Base-by-base conservation (phyloP, 2,329 filamentous ascomycete genomes). In the Clarireedia homoeocarpa region DNA sequence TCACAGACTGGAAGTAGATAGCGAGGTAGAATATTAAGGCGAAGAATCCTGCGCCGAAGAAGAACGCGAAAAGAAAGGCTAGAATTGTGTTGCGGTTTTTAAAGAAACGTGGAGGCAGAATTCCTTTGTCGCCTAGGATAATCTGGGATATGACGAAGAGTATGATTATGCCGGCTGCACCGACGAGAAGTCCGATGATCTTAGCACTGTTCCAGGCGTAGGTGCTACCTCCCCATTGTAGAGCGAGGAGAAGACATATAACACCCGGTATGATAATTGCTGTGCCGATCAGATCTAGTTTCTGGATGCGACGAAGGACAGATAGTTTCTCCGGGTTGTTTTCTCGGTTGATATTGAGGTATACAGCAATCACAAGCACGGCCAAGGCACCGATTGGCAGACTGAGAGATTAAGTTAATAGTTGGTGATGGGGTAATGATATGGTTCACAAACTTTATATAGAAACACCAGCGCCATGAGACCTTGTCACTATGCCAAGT, bases 291-390 rank as follows among this genome's bases (percentile, higher is more conserved):
- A 71, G 55, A 53, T 74, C 72, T 23, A 73, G 58, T 14, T 69
- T 66, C 27, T 61, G 55, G 44, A 67, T 51, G 46, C 65, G 51
- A 51, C 63, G 55, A 3, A 20, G n/a, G 15, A 65, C 53, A 10
- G 61, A 48, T 6, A 66, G 62, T 9, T 62, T 61, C 5, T 64
- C 56, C 3, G 62, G 59, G 47, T 63, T 64, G 40, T 64, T 62
- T 9, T 71, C 69, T 36, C 69, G 68, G 39, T 74, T 63, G 14
- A 75, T 74, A 42, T 75, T 69, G 3, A 80, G 69, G 47, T 73
- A 47, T 10, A 75, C 67, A 14, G 75, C 62, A 17, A 72, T 59
- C 26, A 74, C 57, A 2, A 66, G 53, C 4, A 77, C 65, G 2
- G 73, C 68, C 26, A 73, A 62, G 47, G 69, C 71, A 44, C 71